phyloP scores from a whole-genome alignment of 179 eudicot genomes.

The Vitellaria paradoxa region DNA sequence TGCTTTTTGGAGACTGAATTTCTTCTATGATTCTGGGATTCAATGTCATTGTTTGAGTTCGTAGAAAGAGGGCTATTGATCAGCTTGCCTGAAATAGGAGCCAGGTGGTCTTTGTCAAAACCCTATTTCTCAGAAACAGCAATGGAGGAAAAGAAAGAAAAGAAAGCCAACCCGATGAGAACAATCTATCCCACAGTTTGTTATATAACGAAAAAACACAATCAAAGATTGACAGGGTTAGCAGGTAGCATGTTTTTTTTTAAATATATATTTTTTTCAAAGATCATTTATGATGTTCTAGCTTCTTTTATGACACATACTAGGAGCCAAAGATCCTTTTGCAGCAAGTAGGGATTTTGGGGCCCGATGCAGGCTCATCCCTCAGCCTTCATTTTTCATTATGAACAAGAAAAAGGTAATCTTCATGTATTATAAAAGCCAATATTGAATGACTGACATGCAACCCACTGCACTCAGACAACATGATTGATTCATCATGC shows the following conservation, averaged over 20 bases:
- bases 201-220: not conserved
- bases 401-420: no score
- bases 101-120: not conserved
- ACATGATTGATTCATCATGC: no score
- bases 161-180: not conserved
- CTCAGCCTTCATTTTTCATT: no score
- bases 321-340: not conserved
- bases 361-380: no score
- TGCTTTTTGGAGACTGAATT: not conserved
- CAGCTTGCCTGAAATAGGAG: constrained; percentile 1
- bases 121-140: not conserved
- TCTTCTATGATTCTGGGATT: not conserved
- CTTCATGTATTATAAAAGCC: no score
- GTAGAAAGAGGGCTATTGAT: no score
- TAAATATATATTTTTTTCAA: no score
- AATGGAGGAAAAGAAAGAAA: not conserved
- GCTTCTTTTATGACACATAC: not conserved
- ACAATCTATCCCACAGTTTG: not conserved
- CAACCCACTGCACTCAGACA: no score
- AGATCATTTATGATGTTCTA: no score
- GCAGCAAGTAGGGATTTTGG: no score
- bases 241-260: not conserved
- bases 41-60: not conserved
- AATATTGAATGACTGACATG: no score
- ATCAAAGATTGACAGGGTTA: not conserved